These are phyloP conservation scores for Yamadazyma laniorum DNA, from an alignment of 805 yeast genomes.

Conservation along the genomic window DNA sequence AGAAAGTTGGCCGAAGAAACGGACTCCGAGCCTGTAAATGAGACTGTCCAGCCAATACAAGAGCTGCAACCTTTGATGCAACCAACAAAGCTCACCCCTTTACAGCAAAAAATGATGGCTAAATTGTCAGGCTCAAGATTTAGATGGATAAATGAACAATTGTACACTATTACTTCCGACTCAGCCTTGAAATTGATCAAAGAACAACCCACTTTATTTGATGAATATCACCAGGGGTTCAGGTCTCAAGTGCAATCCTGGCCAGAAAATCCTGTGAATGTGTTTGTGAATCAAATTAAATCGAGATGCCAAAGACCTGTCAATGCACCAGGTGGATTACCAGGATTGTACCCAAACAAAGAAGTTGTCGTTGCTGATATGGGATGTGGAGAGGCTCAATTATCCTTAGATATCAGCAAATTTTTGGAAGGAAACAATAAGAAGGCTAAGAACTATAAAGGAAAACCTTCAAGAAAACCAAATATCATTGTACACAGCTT, in stretches of 20 bases:
- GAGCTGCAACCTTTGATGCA: conserved; percentile 6
- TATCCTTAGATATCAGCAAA: conserved; percentile 65
- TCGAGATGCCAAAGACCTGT: conserved; percentile 60
- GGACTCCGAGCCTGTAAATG: conserved; percentile 1
- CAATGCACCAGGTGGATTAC: conserved; percentile 95
- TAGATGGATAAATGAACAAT: conserved; percentile 96
- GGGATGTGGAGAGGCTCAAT: conserved; percentile 98
- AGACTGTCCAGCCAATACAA: conserved; percentile 8
- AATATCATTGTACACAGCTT: conserved; percentile 77
- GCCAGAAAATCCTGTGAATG: conserved; percentile 99
- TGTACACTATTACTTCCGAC: conserved; percentile 82
- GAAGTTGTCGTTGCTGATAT: conserved; percentile 88
- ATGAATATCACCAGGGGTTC: conserved; percentile 94
- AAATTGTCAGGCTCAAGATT: conserved; percentile 93
- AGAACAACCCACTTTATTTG: conserved; percentile 84
- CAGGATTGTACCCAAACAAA: conserved; percentile 57
- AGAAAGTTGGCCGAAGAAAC: conserved; percentile 7
- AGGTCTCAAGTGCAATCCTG: conserved; percentile 92
- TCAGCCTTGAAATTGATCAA: conserved; percentile 70
- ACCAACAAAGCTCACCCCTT: conserved; percentile 60
- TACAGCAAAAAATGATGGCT: conserved; percentile 94
- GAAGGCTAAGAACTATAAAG: conserved; percentile 31
- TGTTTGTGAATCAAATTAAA: conserved; percentile 71
- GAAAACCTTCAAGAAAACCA: conserved; percentile 13
- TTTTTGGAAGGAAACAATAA: conserved; percentile 33